A percentile compares a stretch with the other conserved stretches of the same genome.
These are phyloP conservation scores for Nepenthes gracilis DNA, from an alignment of 148 eudicot species.

Conservation along the genomic window DNA sequence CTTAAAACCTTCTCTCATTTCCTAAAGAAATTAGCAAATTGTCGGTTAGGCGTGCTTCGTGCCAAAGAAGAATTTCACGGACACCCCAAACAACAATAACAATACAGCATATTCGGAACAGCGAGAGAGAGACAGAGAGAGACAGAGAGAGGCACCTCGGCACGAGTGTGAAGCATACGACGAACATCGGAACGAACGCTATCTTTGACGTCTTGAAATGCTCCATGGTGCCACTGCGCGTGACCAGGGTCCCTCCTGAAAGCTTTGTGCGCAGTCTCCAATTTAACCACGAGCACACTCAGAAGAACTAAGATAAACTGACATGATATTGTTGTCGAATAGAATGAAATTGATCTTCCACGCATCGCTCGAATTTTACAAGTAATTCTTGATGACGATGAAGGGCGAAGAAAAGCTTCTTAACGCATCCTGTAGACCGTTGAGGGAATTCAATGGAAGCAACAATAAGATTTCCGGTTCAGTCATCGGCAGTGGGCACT, in stretches of 20 bases:
- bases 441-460: too few relatives aligned
- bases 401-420: too few relatives aligned
- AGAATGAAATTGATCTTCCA: not conserved
- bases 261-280: constrained; percentile 44
- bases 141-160: constrained; percentile 43
- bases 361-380: too few relatives aligned
- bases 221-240: constrained; percentile 95
- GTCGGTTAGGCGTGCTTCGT: too few relatives aligned
- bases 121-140: not conserved
- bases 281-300: constrained; percentile 4
- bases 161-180: constrained; percentile 86
- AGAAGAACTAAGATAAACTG: not conserved
- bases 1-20: too few relatives aligned
- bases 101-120: not conserved
- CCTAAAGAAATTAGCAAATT: too few relatives aligned
- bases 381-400: too few relatives aligned
- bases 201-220: constrained; percentile 77
- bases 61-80: not conserved
- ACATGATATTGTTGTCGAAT: not conserved
- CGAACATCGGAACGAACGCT: constrained; percentile 76
- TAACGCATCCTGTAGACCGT: too few relatives aligned
- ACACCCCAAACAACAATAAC: constrained; percentile 4
- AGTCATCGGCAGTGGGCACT: too few relatives aligned
- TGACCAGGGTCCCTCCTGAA: constrained; percentile 83
- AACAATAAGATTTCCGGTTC: too few relatives aligned